Evolutionary conservation across 352 stramenopile species (phyloP).

Genomic region (Pythium guiyangense): DNA sequence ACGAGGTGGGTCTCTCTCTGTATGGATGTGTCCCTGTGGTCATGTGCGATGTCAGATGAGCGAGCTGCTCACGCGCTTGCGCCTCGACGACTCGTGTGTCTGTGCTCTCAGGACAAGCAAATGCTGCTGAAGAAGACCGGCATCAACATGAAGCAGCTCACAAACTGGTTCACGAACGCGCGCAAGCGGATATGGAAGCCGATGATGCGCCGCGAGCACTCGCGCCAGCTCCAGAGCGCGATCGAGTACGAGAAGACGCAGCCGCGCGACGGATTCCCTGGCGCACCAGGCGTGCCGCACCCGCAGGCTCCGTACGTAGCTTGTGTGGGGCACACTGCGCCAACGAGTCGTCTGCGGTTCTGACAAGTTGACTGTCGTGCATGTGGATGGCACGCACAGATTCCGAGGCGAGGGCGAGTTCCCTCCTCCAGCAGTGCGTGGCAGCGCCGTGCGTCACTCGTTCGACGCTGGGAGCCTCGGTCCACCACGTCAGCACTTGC

Average conservation of each 20-base stretch:
- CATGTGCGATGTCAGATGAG: background rate
- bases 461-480: slow-evolving; percentile 67
- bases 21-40: too few species aligned
- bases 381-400: background rate
- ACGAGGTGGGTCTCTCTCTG: slow-evolving; percentile 60
- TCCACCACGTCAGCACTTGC: slow-evolving; percentile 9
- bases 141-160: slow-evolving; percentile 91
- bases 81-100: too few species aligned
- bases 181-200: slow-evolving; percentile 89
- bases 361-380: background rate
- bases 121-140: slow-evolving; percentile 87
- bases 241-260: slow-evolving; percentile 69
- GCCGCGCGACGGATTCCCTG: slow-evolving; percentile 23
- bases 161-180: slow-evolving; percentile 89
- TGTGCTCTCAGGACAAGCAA: slow-evolving; percentile 87
- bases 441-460: slow-evolving; percentile 42
- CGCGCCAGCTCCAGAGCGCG: slow-evolving; percentile 63
- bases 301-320: slow-evolving; percentile 13
- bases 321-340: background rate
- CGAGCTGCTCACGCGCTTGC: background rate
- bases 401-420: slow-evolving; percentile 27
- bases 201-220: slow-evolving; percentile 85
- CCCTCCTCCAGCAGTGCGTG: slow-evolving; percentile 18
- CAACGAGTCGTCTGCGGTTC: background rate
- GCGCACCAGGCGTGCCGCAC: slow-evolving; percentile 6